A percentile compares a stretch with the other conserved stretches of the same genome.
phyloP scores from a whole-genome alignment of 2,329 filamentous ascomycete species.

The Claviceps monticola region DNA sequence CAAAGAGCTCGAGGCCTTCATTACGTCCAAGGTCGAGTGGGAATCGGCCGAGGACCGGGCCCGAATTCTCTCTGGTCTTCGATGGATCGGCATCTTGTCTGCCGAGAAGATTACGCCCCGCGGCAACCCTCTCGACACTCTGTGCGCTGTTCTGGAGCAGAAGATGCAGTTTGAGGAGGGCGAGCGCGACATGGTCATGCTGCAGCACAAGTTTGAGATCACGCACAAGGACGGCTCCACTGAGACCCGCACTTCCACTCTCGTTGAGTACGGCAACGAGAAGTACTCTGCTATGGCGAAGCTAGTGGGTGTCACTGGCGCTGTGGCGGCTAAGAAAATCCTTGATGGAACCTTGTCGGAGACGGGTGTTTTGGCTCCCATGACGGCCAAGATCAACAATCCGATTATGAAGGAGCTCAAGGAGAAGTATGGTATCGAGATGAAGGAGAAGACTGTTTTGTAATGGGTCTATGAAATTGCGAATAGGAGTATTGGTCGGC shows the following conservation, averaged over 20 bases:
- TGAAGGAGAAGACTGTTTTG: constrained; percentile 52
- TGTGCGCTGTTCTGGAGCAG: constrained; percentile 76
- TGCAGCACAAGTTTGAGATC: constrained; percentile 74
- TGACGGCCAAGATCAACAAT: constrained; percentile 55
- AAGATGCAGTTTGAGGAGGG: constrained; percentile 80
- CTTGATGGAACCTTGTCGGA: constrained; percentile 59
- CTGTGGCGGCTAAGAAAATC: constrained; percentile 59
- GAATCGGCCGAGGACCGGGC: constrained; percentile 51
- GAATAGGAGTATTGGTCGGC: not conserved
- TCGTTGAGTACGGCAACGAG: constrained; percentile 66
- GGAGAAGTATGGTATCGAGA: constrained; percentile 61
- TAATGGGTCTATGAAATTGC: constrained; percentile 7
- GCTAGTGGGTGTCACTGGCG: constrained; percentile 58
- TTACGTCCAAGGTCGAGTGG: constrained; percentile 65
- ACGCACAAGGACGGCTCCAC: constrained; percentile 60
- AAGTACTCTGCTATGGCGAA: constrained; percentile 78
- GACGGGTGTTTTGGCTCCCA: constrained; percentile 64
- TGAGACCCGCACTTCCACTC: constrained; percentile 67
- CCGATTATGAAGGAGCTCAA: constrained; percentile 66
- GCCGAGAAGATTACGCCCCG: constrained; percentile 45
- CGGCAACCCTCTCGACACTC: constrained; percentile 76
- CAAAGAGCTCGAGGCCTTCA: constrained; percentile 57
- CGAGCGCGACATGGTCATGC: constrained; percentile 72
- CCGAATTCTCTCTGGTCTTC: constrained; percentile 55
- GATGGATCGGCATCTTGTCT: constrained; percentile 53